A percentile compares a stretch with the other conserved stretches of the same genome.
phyloP scores from a whole-genome alignment of 257 asterid species.

The Anisodus acutangulus region DNA sequence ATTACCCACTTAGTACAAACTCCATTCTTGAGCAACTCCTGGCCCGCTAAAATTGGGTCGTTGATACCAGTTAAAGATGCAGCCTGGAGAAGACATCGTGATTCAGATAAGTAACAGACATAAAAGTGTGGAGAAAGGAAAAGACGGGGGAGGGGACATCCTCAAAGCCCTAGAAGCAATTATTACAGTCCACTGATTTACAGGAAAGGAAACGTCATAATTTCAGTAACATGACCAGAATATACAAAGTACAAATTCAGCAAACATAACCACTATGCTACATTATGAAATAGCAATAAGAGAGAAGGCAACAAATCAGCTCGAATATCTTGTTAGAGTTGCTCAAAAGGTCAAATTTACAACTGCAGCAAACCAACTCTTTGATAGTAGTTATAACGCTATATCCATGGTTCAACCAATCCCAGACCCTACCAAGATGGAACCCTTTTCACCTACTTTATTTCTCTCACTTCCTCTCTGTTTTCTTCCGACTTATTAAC shows the following conservation, averaged over 20 bases:
- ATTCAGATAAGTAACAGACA: slow-evolving; percentile 18
- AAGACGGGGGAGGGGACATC: background rate
- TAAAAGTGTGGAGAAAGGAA: background rate
- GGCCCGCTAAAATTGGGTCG: slow-evolving; percentile 83
- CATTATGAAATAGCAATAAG: slow-evolving; percentile 11
- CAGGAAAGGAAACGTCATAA: background rate
- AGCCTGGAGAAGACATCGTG: slow-evolving; percentile 60
- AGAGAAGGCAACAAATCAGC: background rate
- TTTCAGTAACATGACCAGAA: background rate
- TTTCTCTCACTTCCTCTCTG: background rate
- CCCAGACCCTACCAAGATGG: slow-evolving; percentile 3
- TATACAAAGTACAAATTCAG: slow-evolving; percentile 1
- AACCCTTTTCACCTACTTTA: background rate
- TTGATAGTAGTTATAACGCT: background rate
- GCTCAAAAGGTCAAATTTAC: slow-evolving; percentile 21
- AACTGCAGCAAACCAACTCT: slow-evolving; percentile 3
- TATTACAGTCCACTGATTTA: background rate
- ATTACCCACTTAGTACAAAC: slow-evolving; percentile 83
- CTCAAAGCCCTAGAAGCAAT: background rate
- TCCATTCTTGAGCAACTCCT: slow-evolving; percentile 75
- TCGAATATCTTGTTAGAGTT: background rate
- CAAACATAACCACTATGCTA: background rate
- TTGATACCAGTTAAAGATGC: slow-evolving; percentile 77
- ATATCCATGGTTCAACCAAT: slow-evolving; percentile 6
- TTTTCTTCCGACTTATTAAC: background rate